phyloP scores from a whole-genome alignment of 225 moss, liverwort and hornwort species.

The Polytrichum formosum region DNA sequence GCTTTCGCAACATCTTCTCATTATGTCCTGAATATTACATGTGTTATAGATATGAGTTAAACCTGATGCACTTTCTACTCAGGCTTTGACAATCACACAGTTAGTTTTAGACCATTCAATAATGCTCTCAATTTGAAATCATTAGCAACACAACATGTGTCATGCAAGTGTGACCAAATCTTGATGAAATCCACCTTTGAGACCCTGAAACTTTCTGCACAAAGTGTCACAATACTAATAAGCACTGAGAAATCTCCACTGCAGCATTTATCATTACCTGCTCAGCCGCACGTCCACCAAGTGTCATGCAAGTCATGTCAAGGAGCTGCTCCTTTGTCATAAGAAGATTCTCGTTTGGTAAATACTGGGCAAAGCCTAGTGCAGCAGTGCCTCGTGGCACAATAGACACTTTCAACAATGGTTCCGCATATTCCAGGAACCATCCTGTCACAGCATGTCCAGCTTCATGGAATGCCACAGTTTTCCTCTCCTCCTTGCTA shows the following conservation, averaged over 20 bases:
- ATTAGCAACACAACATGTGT: too few relatives aligned
- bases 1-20: too few relatives aligned
- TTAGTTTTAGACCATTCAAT: too few relatives aligned
- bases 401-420: slow-evolving; percentile 93
- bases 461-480: slow-evolving; percentile 96
- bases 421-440: slow-evolving; percentile 94
- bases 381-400: slow-evolving; percentile 97
- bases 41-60: too few relatives aligned
- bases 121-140: too few relatives aligned
- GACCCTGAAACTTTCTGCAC: too few relatives aligned
- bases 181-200: too few relatives aligned
- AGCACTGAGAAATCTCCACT: background rate
- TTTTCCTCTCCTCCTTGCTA: slow-evolving; percentile 96
- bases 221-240: too few relatives aligned
- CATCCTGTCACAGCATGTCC: slow-evolving; percentile 97
- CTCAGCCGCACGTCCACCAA: slow-evolving; percentile 96
- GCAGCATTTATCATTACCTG: slow-evolving; percentile 49
- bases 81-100: too few relatives aligned
- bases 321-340: slow-evolving; percentile 98
- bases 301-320: slow-evolving; percentile 99
- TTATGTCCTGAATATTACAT: too few relatives aligned
- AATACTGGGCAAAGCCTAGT: slow-evolving; percentile 95
- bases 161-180: too few relatives aligned
- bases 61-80: too few relatives aligned
- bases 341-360: slow-evolving; percentile 93